Evolutionary conservation across 805 yeast species (phyloP).

Genomic region (Pichia nanzhaoensis): DNA sequence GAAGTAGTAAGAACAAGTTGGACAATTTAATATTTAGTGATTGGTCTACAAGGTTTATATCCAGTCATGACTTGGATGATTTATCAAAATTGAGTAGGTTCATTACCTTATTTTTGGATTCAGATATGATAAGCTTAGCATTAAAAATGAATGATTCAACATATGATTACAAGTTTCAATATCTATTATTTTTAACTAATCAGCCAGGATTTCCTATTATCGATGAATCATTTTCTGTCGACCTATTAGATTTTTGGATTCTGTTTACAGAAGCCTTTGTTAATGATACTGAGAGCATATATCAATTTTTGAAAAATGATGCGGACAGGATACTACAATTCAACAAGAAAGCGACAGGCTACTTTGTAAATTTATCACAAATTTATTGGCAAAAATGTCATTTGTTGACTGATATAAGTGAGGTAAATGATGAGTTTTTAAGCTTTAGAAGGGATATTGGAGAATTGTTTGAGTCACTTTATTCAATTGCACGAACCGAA

Average conservation of each 20-base stretch:
- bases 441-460: slow-evolving; percentile 67
- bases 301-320: slow-evolving; percentile 30
- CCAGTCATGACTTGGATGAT: slow-evolving; percentile 23
- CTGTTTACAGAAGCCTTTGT: slow-evolving; percentile 52
- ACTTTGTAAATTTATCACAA: slow-evolving; percentile 47
- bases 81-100: slow-evolving; percentile 40
- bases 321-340: slow-evolving; percentile 24
- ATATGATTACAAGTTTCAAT: slow-evolving; percentile 37
- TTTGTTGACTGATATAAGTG: slow-evolving; percentile 29
- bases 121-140: slow-evolving; percentile 39
- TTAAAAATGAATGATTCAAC: slow-evolving; percentile 32
- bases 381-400: slow-evolving; percentile 68
- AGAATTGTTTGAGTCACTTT: slow-evolving; percentile 68
- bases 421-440: slow-evolving; percentile 46
- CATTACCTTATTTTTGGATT: slow-evolving; percentile 39
- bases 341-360: slow-evolving; percentile 28
- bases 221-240: slow-evolving; percentile 52
- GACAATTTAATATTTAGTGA: slow-evolving; percentile 34
- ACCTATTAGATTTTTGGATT: slow-evolving; percentile 63
- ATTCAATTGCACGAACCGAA: slow-evolving; percentile 53
- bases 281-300: slow-evolving; percentile 39
- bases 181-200: slow-evolving; percentile 47
- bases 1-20: slow-evolving; percentile 26
- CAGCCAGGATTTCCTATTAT: slow-evolving; percentile 50
- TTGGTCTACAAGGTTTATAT: slow-evolving; percentile 41